These are phyloP conservation scores for Fusarium xyrophilum DNA, from an alignment of 2,329 filamentous ascomycete species.

Conservation along the genomic window DNA sequence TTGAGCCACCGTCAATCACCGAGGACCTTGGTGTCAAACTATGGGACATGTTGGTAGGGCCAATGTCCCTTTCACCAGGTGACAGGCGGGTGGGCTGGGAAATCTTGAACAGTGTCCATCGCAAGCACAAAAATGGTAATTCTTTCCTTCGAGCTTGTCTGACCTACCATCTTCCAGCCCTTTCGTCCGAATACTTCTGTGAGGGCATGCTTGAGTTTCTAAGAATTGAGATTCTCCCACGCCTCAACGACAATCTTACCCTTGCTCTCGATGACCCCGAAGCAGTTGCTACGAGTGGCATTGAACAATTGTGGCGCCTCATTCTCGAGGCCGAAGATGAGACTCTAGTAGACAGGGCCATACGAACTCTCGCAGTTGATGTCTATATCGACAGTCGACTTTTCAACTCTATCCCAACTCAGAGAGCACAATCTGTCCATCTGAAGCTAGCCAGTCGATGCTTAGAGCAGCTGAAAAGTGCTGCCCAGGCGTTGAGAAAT, in stretches of 20 bases:
- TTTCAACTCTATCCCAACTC: constrained; percentile 58
- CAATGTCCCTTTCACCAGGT: constrained; percentile 62
- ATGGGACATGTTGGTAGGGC: constrained; percentile 77
- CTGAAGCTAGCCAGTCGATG: constrained; percentile 76
- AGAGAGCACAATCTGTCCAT: constrained; percentile 66
- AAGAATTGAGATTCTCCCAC: constrained; percentile 56
- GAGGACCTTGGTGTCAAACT: constrained; percentile 67
- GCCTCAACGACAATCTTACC: constrained; percentile 54
- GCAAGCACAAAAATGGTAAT: constrained; percentile 55
- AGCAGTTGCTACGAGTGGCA: constrained; percentile 59
- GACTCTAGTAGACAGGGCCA: constrained; percentile 72
- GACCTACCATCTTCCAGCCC: constrained; percentile 61
- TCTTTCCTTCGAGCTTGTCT: constrained; percentile 63
- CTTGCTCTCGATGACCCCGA: constrained; percentile 60
- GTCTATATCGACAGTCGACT: constrained; percentile 70
- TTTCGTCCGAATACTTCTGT: constrained; percentile 66
- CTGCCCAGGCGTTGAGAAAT: constrained; percentile 62
- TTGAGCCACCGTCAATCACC: constrained; percentile 68
- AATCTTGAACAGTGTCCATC: constrained; percentile 60
- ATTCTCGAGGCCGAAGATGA: constrained; percentile 71
- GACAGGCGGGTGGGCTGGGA: constrained; percentile 75
- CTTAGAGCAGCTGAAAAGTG: constrained; percentile 70
- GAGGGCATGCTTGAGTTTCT: constrained; percentile 69
- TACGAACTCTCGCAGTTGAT: constrained; percentile 71
- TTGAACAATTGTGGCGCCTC: constrained; percentile 84